phyloP scores from a whole-genome alignment of 2,329 filamentous ascomycete species.

The Pyrenophora teres region DNA sequence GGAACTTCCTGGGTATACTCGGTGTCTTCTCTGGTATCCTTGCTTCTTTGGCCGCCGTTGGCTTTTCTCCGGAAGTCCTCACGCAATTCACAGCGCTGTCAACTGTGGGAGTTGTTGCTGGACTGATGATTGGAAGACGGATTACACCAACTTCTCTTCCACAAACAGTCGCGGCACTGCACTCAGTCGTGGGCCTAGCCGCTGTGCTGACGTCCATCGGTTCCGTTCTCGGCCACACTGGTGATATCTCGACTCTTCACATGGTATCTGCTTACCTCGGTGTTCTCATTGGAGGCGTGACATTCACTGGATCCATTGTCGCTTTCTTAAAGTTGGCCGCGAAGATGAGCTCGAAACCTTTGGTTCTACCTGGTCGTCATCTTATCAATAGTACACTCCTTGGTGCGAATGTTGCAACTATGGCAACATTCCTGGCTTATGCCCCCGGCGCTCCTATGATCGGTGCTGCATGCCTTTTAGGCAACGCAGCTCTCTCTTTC shows the following conservation, averaged over 20 bases:
- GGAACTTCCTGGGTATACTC: conserved; percentile 84
- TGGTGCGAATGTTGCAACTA: conserved; percentile 76
- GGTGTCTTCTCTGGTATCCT: conserved; percentile 83
- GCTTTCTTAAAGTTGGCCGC: conserved; percentile 87
- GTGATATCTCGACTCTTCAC: conserved; percentile 77
- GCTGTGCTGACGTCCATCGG: conserved; percentile 88
- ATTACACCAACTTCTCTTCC: conserved; percentile 88
- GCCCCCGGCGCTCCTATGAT: conserved; percentile 78
- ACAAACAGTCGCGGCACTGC: conserved; percentile 85
- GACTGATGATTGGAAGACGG: conserved; percentile 78
- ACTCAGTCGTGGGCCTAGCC: conserved; percentile 87
- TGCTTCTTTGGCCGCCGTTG: conserved; percentile 79
- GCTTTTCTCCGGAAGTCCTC: conserved; percentile 77
- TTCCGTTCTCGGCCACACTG: conserved; percentile 76
- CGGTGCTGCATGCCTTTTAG: conserved; percentile 76
- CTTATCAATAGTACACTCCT: conserved; percentile 75
- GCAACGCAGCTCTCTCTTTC: conserved; percentile 79
- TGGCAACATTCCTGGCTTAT: conserved; percentile 82
- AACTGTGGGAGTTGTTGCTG: conserved; percentile 69
- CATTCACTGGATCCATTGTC: conserved; percentile 88
- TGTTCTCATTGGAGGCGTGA: conserved; percentile 83
- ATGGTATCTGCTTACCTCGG: conserved; percentile 85
- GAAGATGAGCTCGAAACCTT: conserved; percentile 77
- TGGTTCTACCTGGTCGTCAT: conserved; percentile 74
- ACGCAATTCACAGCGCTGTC: conserved; percentile 80